These are phyloP conservation scores for Biscogniauxia marginata DNA, from an alignment of 2,329 filamentous ascomycete species.

Conservation along the genomic window DNA sequence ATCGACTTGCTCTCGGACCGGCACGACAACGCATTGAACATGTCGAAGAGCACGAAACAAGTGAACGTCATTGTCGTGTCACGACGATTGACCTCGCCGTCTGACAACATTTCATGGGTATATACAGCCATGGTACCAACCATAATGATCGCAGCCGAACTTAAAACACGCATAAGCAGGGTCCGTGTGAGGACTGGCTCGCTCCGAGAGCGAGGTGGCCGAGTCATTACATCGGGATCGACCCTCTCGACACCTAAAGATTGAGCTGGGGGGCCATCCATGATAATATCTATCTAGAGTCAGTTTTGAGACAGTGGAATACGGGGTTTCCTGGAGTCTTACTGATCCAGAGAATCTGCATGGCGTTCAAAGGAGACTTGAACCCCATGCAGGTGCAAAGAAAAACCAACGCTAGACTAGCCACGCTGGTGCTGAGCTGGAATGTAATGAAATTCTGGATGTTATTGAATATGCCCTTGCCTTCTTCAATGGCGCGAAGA, in stretches of 20 bases:
- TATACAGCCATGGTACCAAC: conserved; percentile 89
- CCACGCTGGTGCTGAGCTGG: conserved; percentile 94
- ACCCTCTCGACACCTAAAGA: conserved; percentile 95
- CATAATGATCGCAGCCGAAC: conserved; percentile 87
- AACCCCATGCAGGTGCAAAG: conserved; percentile 90
- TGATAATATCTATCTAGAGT: conserved; percentile 77
- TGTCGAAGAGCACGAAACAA: conserved; percentile 97
- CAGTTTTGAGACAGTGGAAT: conserved; percentile 16
- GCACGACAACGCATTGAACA: conserved; percentile 97
- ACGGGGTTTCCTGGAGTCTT: conserved; percentile 39
- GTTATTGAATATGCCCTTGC: conserved; percentile 99
- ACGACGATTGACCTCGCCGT: conserved; percentile 80
- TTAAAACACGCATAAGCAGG: conserved; percentile 81
- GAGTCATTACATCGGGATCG: conserved; percentile 89
- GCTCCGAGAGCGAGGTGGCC: conserved; percentile 78
- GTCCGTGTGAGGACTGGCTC: conserved; percentile 87
- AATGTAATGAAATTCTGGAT: conserved; percentile 99
- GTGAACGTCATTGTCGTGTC: conserved; percentile 99
- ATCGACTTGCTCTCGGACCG: conserved; percentile 89
- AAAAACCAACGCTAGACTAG: conserved; percentile 85
- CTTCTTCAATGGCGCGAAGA: conserved; percentile 92
- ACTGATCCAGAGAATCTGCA: conserved; percentile 99
- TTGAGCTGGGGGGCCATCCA: conserved; percentile 97
- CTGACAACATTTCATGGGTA: conserved; percentile 82
- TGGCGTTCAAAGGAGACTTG: conserved; percentile 93